Conservation (phyloP, 345 rosid genomes). For the Salix viminalis region DNA sequence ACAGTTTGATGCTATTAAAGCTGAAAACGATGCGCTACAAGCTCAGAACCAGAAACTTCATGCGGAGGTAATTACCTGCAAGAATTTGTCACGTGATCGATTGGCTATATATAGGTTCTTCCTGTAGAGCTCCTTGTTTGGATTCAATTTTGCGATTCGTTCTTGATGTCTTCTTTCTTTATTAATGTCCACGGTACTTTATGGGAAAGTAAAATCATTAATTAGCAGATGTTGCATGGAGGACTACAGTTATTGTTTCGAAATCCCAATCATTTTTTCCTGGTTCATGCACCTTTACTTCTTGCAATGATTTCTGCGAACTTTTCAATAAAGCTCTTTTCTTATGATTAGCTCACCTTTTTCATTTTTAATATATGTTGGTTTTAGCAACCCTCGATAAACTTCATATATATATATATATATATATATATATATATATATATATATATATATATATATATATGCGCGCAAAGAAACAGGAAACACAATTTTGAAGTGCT, state of each 20-base stretch:
- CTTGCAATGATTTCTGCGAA: conserved; percentile 14
- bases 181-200: background rate
- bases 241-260: conserved; percentile 1
- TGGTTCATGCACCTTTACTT: conserved; percentile 13
- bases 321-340: conserved; percentile 19
- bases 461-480: background rate
- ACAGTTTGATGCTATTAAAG: conserved; percentile 73
- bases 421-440: background rate
- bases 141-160: background rate
- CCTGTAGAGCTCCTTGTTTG: background rate
- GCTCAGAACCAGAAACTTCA: conserved; percentile 84
- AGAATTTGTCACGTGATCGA: too few species aligned
- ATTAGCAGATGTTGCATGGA: conserved; percentile 6
- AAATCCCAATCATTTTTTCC: conserved; percentile 13
- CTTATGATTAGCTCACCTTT: conserved; percentile 11
- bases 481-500: background rate
- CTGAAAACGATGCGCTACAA: conserved; percentile 74
- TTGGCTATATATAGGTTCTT: too few species aligned
- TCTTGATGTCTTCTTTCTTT: background rate
- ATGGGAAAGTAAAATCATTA: background rate
- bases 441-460: background rate
- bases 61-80: conserved; percentile 48
- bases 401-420: background rate
- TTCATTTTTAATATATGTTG: background rate
- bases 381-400: background rate